Conservation (phyloP, 495 filamentous ascomycete species). For the Xylaria telfairii region DNA sequence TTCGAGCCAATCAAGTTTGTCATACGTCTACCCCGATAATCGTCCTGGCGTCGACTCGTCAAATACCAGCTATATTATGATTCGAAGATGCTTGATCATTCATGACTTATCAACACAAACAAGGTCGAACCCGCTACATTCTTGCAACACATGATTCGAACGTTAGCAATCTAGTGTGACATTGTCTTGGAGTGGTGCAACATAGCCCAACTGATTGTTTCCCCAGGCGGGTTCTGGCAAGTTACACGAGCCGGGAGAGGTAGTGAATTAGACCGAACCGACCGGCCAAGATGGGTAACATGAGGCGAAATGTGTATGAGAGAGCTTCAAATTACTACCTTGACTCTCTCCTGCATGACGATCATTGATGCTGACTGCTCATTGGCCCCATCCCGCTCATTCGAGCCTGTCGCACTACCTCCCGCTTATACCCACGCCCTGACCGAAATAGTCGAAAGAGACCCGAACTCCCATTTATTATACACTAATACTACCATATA, state of each 20-base stretch:
- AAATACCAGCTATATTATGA: background rate
- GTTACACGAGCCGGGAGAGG: constrained; percentile 17
- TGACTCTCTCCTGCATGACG: background rate
- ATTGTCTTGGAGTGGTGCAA: constrained; percentile 5
- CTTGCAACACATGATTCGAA: constrained; percentile 10
- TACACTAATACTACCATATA: background rate
- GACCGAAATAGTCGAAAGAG: background rate
- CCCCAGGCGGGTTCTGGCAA: constrained; percentile 4
- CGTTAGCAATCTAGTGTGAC: constrained; percentile 20
- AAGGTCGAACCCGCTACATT: constrained; percentile 7
- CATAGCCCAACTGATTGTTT: background rate
- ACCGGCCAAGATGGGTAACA: constrained; percentile 19
- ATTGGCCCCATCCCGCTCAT: constrained; percentile 12
- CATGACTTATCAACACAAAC: constrained; percentile 1
- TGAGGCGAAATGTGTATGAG: constrained; percentile 16
- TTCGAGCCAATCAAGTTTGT: background rate
- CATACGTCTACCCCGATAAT: background rate
- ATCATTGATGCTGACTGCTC: constrained; percentile 15
- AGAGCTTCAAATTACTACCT: background rate
- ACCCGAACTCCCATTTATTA: background rate
- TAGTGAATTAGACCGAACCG: background rate
- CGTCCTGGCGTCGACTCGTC: background rate
- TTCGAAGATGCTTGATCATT: background rate
- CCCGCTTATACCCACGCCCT: constrained; percentile 7
- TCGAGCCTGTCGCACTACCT: background rate